Conservation (phyloP, 495 filamentous ascomycete genomes). For the Penicillium paxilli region DNA sequence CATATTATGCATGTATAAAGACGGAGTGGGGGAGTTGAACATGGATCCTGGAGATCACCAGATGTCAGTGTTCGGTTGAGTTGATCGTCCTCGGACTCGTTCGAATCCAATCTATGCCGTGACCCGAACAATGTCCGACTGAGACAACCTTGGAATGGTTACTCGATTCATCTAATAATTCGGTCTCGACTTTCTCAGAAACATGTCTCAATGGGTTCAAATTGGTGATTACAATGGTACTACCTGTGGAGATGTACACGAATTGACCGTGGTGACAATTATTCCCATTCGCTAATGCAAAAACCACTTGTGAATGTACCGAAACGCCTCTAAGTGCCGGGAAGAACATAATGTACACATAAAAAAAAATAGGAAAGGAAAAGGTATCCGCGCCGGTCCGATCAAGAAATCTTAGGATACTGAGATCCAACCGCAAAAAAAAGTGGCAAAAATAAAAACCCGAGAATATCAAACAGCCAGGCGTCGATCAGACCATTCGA, state of each 20-base stretch:
- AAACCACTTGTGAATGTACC: neutral
- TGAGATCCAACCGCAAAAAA: too few species aligned
- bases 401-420: too few species aligned
- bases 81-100: too few species aligned
- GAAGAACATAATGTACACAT: neutral
- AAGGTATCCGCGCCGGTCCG: neutral
- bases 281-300: slow-evolving; percentile 1
- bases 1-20: neutral
- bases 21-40: too few species aligned
- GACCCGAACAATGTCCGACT: too few species aligned
- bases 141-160: too few species aligned
- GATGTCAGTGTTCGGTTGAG: too few species aligned
- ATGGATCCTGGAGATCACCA: too few species aligned
- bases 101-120: too few species aligned
- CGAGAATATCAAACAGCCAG: neutral
- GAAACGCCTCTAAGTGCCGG: neutral
- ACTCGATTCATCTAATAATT: too few species aligned
- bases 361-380: neutral
- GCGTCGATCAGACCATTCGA: slow-evolving; percentile 21
- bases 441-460: neutral
- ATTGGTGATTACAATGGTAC: neutral
- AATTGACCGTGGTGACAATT: neutral
- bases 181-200: too few species aligned
- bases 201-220: too few species aligned
- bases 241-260: neutral